phyloP scores from a whole-genome alignment of 2,329 filamentous ascomycete species.

The Aspergillus terreus region DNA sequence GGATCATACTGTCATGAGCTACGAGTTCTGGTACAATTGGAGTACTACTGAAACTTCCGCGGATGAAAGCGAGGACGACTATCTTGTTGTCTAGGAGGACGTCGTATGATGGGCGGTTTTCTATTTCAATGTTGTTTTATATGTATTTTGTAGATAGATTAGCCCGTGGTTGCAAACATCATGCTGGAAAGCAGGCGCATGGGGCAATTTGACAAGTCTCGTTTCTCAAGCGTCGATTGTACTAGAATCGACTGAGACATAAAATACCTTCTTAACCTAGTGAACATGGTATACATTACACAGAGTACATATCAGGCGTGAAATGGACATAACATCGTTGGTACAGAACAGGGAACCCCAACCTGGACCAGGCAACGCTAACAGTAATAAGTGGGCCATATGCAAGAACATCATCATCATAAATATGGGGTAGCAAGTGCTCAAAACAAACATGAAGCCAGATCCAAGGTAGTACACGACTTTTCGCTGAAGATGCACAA shows the following conservation, averaged over 20 bases:
- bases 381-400: background rate
- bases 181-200: no score
- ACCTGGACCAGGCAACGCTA: background rate
- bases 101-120: background rate
- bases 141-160: background rate
- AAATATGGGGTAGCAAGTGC: background rate
- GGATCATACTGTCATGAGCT: slow-evolving; percentile 56
- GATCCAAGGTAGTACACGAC: no score
- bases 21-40: slow-evolving; percentile 53
- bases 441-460: background rate
- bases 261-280: background rate
- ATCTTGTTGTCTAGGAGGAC: slow-evolving; percentile 11
- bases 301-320: background rate
- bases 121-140: background rate
- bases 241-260: background rate
- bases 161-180: background rate
- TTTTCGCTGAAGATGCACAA: no score
- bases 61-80: slow-evolving; percentile 12
- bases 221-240: no score
- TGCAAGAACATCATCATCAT: slow-evolving; percentile 6
- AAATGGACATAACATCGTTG: background rate
- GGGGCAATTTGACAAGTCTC: no score
- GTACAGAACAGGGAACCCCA: background rate
- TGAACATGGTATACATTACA: background rate
- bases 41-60: slow-evolving; percentile 12